These are phyloP conservation scores for Zymoseptoria brevis DNA, from an alignment of 2,329 filamentous ascomycete genomes.

Conservation along the genomic window DNA sequence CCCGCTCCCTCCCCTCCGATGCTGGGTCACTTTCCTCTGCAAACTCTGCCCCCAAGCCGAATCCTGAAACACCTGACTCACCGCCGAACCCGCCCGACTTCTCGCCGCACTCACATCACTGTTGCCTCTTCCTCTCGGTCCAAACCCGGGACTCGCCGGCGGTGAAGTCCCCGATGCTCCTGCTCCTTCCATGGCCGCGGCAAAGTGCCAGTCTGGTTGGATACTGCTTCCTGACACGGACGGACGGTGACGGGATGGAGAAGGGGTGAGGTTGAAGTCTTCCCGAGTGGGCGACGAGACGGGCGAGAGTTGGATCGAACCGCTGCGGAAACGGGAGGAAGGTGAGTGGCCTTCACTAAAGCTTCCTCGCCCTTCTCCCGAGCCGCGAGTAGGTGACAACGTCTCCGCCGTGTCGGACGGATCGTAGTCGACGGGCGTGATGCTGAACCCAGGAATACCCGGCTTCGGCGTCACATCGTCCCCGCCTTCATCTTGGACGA, in stretches of 20 bases:
- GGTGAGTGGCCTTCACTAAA: slow-evolving; percentile 3
- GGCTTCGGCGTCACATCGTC: slow-evolving; percentile 31
- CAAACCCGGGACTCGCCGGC: slow-evolving; percentile 19
- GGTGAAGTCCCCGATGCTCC: slow-evolving; percentile 25
- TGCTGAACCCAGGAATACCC: slow-evolving; percentile 25
- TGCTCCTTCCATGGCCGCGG: slow-evolving; percentile 34
- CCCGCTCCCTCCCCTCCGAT: slow-evolving; percentile 32
- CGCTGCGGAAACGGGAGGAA: slow-evolving; percentile 18
- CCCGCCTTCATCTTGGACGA: slow-evolving; percentile 70
- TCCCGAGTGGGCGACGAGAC: slow-evolving; percentile 14
- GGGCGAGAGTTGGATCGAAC: slow-evolving; percentile 26
- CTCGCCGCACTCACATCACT: slow-evolving; percentile 30
- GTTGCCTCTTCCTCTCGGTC: slow-evolving; percentile 1
- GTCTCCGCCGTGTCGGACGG: slow-evolving; percentile 28
- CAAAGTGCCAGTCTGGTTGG: slow-evolving; percentile 41
- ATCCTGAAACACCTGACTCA: slow-evolving; percentile 73
- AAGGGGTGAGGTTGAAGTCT: slow-evolving; percentile 14
- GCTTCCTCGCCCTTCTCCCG: slow-evolving; percentile 11
- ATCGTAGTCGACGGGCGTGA: slow-evolving; percentile 26
- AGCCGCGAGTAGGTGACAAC: slow-evolving; percentile 1
- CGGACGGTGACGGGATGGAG: slow-evolving; percentile 16
- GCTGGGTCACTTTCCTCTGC: slow-evolving; percentile 71
- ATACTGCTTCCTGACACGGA: slow-evolving; percentile 22
- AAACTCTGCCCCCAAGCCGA: slow-evolving; percentile 93
- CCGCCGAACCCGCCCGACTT: slow-evolving; percentile 58